These are phyloP conservation scores for Ceratocystis cacaofunesta DNA, from an alignment of 2,329 filamentous ascomycete genomes.

Conservation along the genomic window DNA sequence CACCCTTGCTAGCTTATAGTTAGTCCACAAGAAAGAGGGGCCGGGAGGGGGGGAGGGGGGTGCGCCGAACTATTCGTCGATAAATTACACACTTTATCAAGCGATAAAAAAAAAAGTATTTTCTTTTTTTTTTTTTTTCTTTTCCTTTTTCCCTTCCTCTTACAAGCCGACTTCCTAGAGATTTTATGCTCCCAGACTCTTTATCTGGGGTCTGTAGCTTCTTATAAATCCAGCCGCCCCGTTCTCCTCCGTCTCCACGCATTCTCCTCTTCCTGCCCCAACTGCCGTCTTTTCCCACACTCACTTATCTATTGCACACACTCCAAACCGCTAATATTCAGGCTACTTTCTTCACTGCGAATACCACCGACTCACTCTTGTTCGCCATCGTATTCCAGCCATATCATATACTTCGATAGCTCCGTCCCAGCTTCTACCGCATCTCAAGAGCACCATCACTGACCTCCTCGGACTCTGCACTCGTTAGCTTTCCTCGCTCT, in stretches of 20 bases:
- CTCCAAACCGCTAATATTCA: neutral
- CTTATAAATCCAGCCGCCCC: constrained; percentile 7
- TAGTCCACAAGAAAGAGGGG: neutral
- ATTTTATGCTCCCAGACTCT: neutral
- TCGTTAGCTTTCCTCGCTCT: neutral
- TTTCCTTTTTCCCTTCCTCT: neutral
- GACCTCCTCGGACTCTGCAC: neutral
- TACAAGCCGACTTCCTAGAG: constrained; percentile 6
- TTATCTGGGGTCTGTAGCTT: constrained; percentile 7
- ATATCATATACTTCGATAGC: neutral
- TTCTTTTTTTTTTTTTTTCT: neutral
- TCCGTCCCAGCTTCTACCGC: neutral
- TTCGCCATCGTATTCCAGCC: no score
- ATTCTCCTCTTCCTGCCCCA: neutral
- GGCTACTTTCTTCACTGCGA: no score
- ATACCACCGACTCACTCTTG: no score
- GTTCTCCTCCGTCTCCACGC: constrained; percentile 1
- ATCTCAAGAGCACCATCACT: neutral
- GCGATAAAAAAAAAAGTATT: neutral
- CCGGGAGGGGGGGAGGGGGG: neutral
- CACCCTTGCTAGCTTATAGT: neutral
- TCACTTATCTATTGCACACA: neutral
- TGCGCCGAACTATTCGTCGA: neutral
- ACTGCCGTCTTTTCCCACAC: neutral
- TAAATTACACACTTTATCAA: constrained; percentile 1